Evolutionary conservation across 129 eudicot genomes (phyloP), one percentile per base, ranked within the genome.

Genomic region (Chrysanthemum lavandulifolium): DNA sequence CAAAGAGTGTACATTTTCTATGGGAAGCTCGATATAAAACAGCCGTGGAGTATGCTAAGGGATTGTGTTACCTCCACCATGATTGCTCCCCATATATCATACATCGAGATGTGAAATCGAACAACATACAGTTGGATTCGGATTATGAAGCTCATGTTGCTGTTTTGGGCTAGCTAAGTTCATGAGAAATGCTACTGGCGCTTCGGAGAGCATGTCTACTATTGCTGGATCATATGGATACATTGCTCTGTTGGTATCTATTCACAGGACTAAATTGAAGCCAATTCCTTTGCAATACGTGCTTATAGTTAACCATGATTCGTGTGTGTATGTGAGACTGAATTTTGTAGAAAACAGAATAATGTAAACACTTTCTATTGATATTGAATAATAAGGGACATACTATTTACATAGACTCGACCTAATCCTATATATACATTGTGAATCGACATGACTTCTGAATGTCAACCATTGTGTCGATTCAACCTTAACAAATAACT

Each of bases 141-240:
- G 92, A 90, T 70, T 86, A 82, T 33, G 98, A 94, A 64, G 98
- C 98, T 25, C 98, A 94, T 83, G 98, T 94, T 31, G 98, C 98
- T 33, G 98, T 81, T 94, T 94, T 57, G 98, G 98, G 62, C 71
- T 94, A 13, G 98, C 98, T 57, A 94, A 93, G 92, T 93, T 88
- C 70, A 72, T 88, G 68, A 83, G 78, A 59, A 86, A 81, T 57
- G 89, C 79, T 76, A 66, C 78, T 75, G 75, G 76, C 63, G 97
- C 85, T 48, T 87, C 97, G 0, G 98, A 94, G 65, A 90, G 93
- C 82, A 94, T 94, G 98, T 94, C 98, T 13, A 68, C 97, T 0
- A 76, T 94, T 68, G 98, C 97, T 59, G 98, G 98, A 15, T 90
- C 98, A n/a, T 90, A 90, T 57, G 98, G 98, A 7, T 94, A 94